Evolutionary conservation across 371 early-diverging fungal genomes (phyloP).

Genomic region (Mucor lusitanicus): DNA sequence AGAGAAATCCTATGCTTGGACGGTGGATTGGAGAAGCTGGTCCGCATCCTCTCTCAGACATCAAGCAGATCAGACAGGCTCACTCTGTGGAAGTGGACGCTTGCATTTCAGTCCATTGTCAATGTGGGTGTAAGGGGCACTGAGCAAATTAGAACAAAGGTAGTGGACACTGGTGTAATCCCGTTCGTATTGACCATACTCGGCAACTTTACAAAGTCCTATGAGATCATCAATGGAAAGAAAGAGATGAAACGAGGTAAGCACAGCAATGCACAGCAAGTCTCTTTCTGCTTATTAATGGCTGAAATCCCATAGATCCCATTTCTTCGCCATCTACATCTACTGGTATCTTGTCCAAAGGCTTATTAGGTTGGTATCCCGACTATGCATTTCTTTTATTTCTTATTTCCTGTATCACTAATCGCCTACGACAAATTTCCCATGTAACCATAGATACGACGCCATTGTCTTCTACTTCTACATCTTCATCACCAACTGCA

Average conservation of each 20-base stretch:
- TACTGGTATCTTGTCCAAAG: background rate
- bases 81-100: slow-evolving; percentile 79
- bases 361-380: slow-evolving; percentile 28
- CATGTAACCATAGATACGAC: background rate
- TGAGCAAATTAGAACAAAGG: slow-evolving; percentile 75
- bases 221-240: slow-evolving; percentile 62
- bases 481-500: background rate
- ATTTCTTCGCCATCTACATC: background rate
- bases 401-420: slow-evolving; percentile 1
- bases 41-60: slow-evolving; percentile 54
- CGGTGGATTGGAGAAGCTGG: slow-evolving; percentile 87
- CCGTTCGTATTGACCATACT: slow-evolving; percentile 79
- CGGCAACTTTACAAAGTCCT: slow-evolving; percentile 63
- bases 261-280: background rate
- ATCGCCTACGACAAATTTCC: background rate
- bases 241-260: slow-evolving; percentile 48
- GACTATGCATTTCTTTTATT: slow-evolving; percentile 24
- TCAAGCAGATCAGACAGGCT: slow-evolving; percentile 66
- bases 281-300: too few relatives aligned
- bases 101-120: slow-evolving; percentile 84
- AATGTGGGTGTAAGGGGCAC: slow-evolving; percentile 88
- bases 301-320: too few relatives aligned
- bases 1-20: slow-evolving; percentile 81
- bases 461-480: background rate
- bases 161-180: slow-evolving; percentile 85